phyloP scores from a whole-genome alignment of 768 basidiomycete genomes.

The Guyanaporus albipodus region DNA sequence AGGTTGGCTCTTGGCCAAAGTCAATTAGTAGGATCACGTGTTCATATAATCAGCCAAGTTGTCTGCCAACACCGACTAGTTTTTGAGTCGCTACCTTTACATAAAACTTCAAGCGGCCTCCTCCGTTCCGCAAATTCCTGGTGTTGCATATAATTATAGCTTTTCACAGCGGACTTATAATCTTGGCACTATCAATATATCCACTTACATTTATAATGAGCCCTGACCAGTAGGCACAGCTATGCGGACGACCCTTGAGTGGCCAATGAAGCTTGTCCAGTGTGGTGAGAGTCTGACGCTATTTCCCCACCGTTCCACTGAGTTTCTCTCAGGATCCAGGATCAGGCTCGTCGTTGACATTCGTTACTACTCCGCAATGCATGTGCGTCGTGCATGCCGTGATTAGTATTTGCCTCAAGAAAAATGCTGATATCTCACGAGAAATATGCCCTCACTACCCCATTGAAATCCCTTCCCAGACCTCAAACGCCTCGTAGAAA shows the following conservation, averaged over 20 bases:
- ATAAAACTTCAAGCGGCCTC: too few species aligned
- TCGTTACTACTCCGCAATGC: neutral
- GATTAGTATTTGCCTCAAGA: neutral
- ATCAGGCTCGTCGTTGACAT: neutral
- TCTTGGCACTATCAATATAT: too few species aligned
- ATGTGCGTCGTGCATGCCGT: conserved; percentile 3
- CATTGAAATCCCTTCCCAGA: neutral
- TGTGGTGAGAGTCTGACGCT: neutral
- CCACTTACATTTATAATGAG: too few species aligned
- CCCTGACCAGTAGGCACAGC: neutral
- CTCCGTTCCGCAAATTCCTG: too few species aligned
- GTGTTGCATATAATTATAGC: too few species aligned
- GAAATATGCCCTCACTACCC: neutral
- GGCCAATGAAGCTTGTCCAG: neutral
- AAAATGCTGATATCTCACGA: neutral
- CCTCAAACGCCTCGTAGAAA: neutral
- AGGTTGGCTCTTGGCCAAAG: too few species aligned
- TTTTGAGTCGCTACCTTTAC: too few species aligned
- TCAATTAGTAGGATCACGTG: too few species aligned
- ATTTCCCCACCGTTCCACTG: neutral
- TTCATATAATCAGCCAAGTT: too few species aligned
- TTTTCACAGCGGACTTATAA: too few species aligned
- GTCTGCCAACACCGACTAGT: too few species aligned
- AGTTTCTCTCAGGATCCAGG: conserved; percentile 6
- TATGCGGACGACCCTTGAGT: neutral